A percentile compares a stretch with the other conserved stretches of the same genome.
phyloP scores from a whole-genome alignment of 352 stramenopile genomes.

The Pythium dissotocum region DNA sequence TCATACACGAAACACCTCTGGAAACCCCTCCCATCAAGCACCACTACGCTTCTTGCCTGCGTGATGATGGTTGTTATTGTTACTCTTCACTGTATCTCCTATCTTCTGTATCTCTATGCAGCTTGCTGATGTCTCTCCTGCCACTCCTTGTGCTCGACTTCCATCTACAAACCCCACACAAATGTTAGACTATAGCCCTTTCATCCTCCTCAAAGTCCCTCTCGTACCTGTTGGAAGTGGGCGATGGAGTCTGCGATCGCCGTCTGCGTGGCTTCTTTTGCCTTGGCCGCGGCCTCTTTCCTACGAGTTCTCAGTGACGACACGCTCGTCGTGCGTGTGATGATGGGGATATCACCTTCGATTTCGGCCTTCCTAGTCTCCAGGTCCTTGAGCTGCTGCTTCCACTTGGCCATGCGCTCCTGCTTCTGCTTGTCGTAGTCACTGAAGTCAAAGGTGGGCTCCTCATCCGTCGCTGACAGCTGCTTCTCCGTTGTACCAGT shows the following conservation, averaged over 20 bases:
- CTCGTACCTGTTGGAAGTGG: slow-evolving; percentile 57
- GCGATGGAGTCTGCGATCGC: slow-evolving; percentile 51
- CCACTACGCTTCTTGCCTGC: too few species aligned
- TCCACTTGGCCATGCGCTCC: slow-evolving; percentile 51
- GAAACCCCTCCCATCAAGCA: too few species aligned
- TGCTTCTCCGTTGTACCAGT: background rate
- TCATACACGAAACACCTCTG: background rate
- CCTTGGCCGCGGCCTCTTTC: slow-evolving; percentile 29
- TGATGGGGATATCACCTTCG: slow-evolving; percentile 27
- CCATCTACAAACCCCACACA: slow-evolving; percentile 42
- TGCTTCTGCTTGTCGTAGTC: slow-evolving; percentile 51
- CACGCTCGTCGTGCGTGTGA: slow-evolving; percentile 25
- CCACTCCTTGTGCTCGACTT: slow-evolving; percentile 58
- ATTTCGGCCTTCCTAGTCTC: slow-evolving; percentile 46
- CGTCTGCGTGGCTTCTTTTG: slow-evolving; percentile 36
- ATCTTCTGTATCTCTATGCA: slow-evolving; percentile 29
- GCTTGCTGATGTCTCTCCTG: slow-evolving; percentile 44
- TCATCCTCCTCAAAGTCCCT: background rate
- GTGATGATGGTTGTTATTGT: too few species aligned
- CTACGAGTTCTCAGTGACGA: slow-evolving; percentile 9
- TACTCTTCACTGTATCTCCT: background rate
- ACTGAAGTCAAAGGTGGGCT: slow-evolving; percentile 20
- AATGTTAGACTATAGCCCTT: background rate
- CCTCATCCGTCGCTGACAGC: background rate
- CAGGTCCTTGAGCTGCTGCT: slow-evolving; percentile 48